Percentiles rank a stretch among this genome's conserved stretches.
phyloP scores from a whole-genome alignment of 2,329 filamentous ascomycete species.

The Aureobasidium sp. region DNA sequence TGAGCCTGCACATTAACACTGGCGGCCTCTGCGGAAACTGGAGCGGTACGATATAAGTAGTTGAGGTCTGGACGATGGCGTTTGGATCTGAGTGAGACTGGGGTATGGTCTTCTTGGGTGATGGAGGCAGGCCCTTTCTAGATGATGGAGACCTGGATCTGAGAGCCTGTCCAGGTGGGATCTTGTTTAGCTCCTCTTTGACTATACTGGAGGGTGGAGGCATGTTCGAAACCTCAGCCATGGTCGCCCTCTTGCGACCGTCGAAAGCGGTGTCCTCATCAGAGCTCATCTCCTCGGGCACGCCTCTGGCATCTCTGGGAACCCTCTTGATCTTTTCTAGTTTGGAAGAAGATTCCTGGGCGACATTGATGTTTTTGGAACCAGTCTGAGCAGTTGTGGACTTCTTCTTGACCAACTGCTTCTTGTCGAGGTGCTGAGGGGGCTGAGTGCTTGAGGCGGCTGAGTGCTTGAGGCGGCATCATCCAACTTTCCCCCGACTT shows the following conservation, averaged over 20 bases:
- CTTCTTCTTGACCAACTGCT: not conserved
- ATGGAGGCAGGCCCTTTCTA: not conserved
- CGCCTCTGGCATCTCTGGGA: not conserved
- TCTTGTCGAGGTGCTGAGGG: not conserved
- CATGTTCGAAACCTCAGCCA: not conserved
- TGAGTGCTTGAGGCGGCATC: too few relatives aligned
- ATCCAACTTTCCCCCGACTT: too few relatives aligned
- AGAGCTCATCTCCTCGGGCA: not conserved
- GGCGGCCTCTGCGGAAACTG: not conserved
- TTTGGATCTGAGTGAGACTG: not conserved
- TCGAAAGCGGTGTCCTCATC: not conserved
- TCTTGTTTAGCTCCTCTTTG: too few relatives aligned
- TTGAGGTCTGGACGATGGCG: not conserved
- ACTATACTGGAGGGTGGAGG: too few relatives aligned
- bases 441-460: too few relatives aligned
- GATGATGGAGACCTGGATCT: not conserved
- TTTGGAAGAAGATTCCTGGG: too few relatives aligned
- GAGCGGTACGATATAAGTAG: not conserved
- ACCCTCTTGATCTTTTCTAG: not conserved
- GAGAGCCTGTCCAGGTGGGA: not conserved
- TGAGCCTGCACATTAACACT: not conserved
- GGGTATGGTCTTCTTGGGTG: not conserved
- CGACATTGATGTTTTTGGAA: too few relatives aligned
- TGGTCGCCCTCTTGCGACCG: not conserved
- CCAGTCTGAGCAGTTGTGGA: not conserved